A percentile compares a stretch with the other conserved stretches of the same genome.
phyloP scores from a whole-genome alignment of 768 basidiomycete genomes.

The Rhodotorula babjevae region DNA sequence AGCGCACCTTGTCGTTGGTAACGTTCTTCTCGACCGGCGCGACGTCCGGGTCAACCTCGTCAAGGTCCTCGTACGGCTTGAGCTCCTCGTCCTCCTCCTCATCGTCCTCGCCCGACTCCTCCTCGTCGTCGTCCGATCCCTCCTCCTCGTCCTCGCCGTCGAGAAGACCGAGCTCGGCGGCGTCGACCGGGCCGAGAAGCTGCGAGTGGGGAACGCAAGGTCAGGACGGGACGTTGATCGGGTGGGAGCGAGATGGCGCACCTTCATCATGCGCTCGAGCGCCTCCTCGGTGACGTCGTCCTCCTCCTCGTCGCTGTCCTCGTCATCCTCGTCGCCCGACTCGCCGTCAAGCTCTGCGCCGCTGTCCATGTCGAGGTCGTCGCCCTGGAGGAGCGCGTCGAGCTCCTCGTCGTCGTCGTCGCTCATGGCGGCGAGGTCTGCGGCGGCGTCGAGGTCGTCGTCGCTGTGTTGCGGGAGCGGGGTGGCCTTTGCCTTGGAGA shows the following conservation, averaged over 20 bases:
- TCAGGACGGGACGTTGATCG: too few species aligned
- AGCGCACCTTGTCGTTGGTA: slow-evolving; percentile 37
- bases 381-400: slow-evolving; percentile 1
- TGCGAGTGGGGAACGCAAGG: background rate
- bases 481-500: background rate
- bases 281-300: slow-evolving; percentile 56
- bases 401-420: slow-evolving; percentile 19
- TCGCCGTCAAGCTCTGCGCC: background rate
- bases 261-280: slow-evolving; percentile 45
- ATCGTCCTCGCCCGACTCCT: slow-evolving; percentile 13
- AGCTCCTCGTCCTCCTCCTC: slow-evolving; percentile 42
- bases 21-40: slow-evolving; percentile 30
- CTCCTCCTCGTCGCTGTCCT: slow-evolving; percentile 49
- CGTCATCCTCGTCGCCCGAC: slow-evolving; percentile 9
- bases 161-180: slow-evolving; percentile 19
- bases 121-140: slow-evolving; percentile 37
- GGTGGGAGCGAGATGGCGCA: background rate
- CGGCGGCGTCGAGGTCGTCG: slow-evolving; percentile 14
- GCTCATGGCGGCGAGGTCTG: background rate
- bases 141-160: slow-evolving; percentile 35
- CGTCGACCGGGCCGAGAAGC: slow-evolving; percentile 30
- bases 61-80: slow-evolving; percentile 44
- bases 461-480: slow-evolving; percentile 10
- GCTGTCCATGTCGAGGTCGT: background rate
- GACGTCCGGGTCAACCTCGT: slow-evolving; percentile 44